These are phyloP conservation scores for Scheffersomyces segobiensis DNA, from an alignment of 1,139 yeast genomes.

Conservation along the genomic window DNA sequence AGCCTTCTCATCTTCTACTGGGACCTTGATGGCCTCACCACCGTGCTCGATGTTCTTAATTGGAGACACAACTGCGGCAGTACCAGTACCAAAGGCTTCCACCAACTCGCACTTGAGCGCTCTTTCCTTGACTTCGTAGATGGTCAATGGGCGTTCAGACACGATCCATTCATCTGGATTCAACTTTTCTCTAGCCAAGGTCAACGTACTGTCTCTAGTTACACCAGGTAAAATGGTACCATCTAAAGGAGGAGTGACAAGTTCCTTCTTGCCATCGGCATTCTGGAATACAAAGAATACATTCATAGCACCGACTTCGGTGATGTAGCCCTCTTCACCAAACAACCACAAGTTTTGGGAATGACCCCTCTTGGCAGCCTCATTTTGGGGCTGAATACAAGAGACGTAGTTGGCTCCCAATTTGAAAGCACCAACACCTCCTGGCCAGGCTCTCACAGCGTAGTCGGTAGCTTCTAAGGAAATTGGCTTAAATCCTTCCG, in stretches of 20 bases:
- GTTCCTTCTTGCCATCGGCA: conserved; percentile 33
- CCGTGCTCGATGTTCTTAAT: conserved; percentile 83
- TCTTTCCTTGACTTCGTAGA: conserved; percentile 74
- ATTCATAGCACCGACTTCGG: conserved; percentile 50
- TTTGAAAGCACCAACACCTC: conserved; percentile 46
- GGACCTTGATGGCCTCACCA: conserved; percentile 71
- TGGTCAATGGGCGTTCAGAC: conserved; percentile 79
- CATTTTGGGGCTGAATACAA: conserved; percentile 35
- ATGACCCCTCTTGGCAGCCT: conserved; percentile 37
- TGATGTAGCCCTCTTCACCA: conserved; percentile 40
- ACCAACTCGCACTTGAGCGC: conserved; percentile 79
- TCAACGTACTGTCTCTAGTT: conserved; percentile 42
- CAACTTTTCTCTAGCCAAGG: conserved; percentile 30
- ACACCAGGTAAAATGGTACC: conserved; percentile 47
- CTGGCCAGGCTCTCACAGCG: conserved; percentile 47
- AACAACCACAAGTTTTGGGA: conserved; percentile 46
- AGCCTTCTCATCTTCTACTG: conserved; percentile 75
- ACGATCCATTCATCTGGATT: conserved; percentile 40
- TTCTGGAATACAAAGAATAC: conserved; percentile 39
- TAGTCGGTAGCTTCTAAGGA: conserved; percentile 35
- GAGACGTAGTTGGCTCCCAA: conserved; percentile 51
- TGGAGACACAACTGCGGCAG: conserved; percentile 96
- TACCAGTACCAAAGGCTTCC: conserved; percentile 96
- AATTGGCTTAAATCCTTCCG: conserved; percentile 36
- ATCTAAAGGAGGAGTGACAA: conserved; percentile 43